A percentile compares a stretch with the other conserved stretches of the same genome.
phyloP scores from a whole-genome alignment of 192 early-diverging fungal species.

The Coemansia sp. region DNA sequence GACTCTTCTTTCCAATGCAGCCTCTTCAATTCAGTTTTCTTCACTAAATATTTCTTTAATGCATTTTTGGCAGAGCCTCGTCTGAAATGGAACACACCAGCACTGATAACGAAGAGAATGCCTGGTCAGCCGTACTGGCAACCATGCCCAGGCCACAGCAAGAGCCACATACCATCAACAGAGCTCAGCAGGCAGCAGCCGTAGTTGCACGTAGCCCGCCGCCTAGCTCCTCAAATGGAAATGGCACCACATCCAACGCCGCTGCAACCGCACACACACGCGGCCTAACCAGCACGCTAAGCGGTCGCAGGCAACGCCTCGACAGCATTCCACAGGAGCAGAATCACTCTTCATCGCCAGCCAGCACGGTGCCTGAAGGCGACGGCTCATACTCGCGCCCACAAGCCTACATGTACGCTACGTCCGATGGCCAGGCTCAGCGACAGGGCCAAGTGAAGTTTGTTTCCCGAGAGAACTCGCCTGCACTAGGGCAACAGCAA shows the following conservation, averaged over 20 bases:
- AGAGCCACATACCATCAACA: neutral
- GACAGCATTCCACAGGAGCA: constrained; percentile 17
- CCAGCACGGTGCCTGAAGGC: constrained; percentile 19
- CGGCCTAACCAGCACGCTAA: constrained; percentile 44
- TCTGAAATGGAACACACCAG: constrained; percentile 9
- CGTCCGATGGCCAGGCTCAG: neutral
- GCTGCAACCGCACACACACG: constrained; percentile 26
- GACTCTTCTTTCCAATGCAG: too few relatives aligned
- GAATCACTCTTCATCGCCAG: constrained; percentile 4
- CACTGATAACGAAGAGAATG: constrained; percentile 22
- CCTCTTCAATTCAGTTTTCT: constrained; percentile 4
- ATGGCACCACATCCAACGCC: neutral
- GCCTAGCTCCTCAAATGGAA: neutral
- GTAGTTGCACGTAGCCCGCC: neutral
- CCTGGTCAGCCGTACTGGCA: constrained; percentile 40
- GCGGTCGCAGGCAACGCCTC: constrained; percentile 35
- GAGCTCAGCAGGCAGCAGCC: neutral
- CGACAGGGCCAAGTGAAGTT: neutral
- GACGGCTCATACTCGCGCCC: constrained; percentile 7
- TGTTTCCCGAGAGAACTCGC: neutral
- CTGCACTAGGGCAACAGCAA: neutral
- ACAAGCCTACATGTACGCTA: constrained; percentile 10
- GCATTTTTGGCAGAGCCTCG: constrained; percentile 1
- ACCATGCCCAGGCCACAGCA: neutral
- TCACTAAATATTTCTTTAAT: neutral